Conservation (phyloP, 1,284 basidiomycete species). For the Rhodotorula sp. region DNA sequence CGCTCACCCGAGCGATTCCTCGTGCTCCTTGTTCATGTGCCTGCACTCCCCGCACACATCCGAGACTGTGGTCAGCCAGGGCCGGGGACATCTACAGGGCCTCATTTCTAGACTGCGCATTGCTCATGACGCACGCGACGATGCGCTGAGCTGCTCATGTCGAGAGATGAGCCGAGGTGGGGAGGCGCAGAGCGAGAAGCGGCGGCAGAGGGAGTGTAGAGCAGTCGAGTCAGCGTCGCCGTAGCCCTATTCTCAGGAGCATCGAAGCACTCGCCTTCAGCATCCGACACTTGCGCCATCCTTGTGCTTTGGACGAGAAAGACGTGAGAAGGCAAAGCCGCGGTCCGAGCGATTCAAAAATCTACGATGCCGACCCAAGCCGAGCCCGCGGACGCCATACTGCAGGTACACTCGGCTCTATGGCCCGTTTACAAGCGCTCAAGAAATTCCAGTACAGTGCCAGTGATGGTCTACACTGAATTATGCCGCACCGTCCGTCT, state of each 20-base stretch:
- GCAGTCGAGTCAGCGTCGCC: background rate
- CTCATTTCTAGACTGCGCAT: fast-evolving
- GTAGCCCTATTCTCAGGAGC: too few relatives aligned
- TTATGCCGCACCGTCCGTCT: too few relatives aligned
- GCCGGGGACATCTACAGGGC: background rate
- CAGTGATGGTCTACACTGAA: too few relatives aligned
- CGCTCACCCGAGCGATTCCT: constrained; percentile 10
- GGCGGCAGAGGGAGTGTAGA: background rate
- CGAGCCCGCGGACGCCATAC: too few relatives aligned
- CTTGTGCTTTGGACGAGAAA: too few relatives aligned
- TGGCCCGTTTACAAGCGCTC: too few relatives aligned
- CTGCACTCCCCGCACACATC: background rate
- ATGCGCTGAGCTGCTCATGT: constrained; percentile 10
- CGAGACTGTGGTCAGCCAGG: too few relatives aligned
- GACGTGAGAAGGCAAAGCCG: too few relatives aligned
- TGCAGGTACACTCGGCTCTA: too few relatives aligned
- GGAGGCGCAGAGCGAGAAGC: background rate
- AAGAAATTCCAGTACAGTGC: too few relatives aligned
- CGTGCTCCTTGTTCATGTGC: constrained; percentile 34
- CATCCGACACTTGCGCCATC: constrained; percentile 3
- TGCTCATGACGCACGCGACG: background rate
- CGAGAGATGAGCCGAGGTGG: background rate
- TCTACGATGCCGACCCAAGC: too few relatives aligned
- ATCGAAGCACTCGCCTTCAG: background rate
- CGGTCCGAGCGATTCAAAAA: too few relatives aligned